Base-by-base conservation (phyloP, 768 basidiomycete species). In the Mycena belliarum region DNA sequence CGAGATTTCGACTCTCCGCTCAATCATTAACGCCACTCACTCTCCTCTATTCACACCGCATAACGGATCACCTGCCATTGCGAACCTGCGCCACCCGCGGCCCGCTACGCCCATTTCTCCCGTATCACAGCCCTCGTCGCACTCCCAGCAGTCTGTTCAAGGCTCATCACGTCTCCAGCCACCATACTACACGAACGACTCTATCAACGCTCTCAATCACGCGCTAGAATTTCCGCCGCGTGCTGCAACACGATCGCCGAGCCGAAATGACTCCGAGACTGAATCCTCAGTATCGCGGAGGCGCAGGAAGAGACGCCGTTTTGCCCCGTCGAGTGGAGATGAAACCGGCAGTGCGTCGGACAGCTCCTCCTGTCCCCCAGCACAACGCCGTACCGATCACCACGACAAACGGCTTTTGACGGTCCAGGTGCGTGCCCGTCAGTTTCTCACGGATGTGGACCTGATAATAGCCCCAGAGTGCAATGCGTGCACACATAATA, bases 351-450 rank as follows among this genome's bases (percentile, higher is more conserved):
- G 68, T 41, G 46, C 24, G 11, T 76, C 74, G 18, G 76, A 75
- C 37, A 74, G 69, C 11, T 73, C 73, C n/a, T 66, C 68, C 18
- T 59, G 63, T 10, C 69, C 65, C 18, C 38, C 44, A 9, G 53
- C 28, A 21, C 72, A 69, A 4, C 79, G 79, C 59, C 77, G 88
- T 23, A 68, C 64, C 20, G 87, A 80, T 60, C 83, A 86, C 49
- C 87, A 86, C 60, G 88, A 89, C 68, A 82, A 67, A 40, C 80
- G 83, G 12, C 84, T 82, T 69, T 74, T 87, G 37, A 90, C 87
- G 0, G 83, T 91, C 23, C 84, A 89, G 67, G 89, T 87, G 69
- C 62, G 75, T 69, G 45, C 26, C 16, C 40, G 8, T 24, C 40
- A 6, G 50, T 37, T 32, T 37, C 43, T 37, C 40, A n/a, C 54